phyloP scores from a whole-genome alignment of 495 filamentous ascomycete genomes.

The Rusavskia elegans region DNA sequence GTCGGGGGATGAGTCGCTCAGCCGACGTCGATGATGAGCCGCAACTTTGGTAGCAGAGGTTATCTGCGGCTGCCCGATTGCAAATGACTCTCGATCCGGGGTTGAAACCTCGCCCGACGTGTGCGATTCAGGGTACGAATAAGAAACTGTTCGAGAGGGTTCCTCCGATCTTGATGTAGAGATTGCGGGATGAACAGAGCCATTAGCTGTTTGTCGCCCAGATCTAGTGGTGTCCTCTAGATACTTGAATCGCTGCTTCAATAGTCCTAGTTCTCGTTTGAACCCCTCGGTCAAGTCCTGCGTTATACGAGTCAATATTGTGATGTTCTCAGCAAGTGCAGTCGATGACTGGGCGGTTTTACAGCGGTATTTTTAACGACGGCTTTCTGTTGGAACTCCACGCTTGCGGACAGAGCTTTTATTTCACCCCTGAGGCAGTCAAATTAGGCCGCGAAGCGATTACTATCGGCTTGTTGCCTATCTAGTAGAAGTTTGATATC shows the following conservation, averaged over 20 bases:
- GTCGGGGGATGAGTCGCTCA: background rate
- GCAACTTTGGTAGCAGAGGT: conserved; percentile 1
- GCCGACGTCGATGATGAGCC: background rate
- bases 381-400: background rate
- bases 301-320: too few species aligned
- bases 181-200: background rate
- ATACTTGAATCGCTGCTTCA: background rate
- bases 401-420: background rate
- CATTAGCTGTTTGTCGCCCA: background rate
- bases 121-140: too few species aligned
- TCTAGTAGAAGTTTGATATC: background rate
- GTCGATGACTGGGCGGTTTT: background rate
- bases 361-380: background rate
- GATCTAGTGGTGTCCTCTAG: background rate
- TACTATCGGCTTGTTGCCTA: background rate
- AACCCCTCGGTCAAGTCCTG: background rate
- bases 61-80: background rate
- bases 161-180: background rate
- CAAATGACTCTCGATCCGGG: background rate
- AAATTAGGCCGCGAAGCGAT: background rate
- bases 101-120: background rate
- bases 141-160: too few species aligned
- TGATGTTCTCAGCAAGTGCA: background rate
- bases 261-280: background rate
- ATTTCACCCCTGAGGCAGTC: background rate